phyloP scores from a whole-genome alignment of 768 basidiomycete species.

The Boletus vinaceobasis region DNA sequence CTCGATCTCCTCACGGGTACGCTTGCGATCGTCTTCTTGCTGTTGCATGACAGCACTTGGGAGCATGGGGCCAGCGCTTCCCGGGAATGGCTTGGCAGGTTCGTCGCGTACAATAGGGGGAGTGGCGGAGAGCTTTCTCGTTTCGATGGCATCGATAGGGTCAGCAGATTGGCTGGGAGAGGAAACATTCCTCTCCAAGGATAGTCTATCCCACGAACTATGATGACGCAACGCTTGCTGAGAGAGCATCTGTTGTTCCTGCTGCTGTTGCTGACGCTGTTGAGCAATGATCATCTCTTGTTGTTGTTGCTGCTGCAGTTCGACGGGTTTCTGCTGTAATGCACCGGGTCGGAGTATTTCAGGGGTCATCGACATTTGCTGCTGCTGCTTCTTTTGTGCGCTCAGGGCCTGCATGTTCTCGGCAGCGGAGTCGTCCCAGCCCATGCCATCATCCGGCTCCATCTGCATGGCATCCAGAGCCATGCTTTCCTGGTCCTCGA shows the following conservation, averaged over 20 bases:
- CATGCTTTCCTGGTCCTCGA: constrained; percentile 30
- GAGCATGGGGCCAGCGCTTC: constrained; percentile 27
- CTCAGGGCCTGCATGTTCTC: constrained; percentile 44
- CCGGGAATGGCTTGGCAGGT: constrained; percentile 22
- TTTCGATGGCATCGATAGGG: constrained; percentile 67
- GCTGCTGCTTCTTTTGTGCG: constrained; percentile 23
- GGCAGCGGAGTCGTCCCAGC: constrained; percentile 76
- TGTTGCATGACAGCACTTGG: constrained; percentile 42
- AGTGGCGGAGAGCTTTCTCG: constrained; percentile 73
- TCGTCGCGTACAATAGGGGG: constrained; percentile 70
- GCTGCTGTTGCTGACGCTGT: constrained; percentile 35
- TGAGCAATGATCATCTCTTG: constrained; percentile 28
- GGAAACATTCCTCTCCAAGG: constrained; percentile 25
- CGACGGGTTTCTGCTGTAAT: constrained; percentile 21
- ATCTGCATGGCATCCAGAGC: constrained; percentile 36
- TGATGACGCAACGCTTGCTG: constrained; percentile 40
- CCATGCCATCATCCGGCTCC: constrained; percentile 82
- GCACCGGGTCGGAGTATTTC: constrained; percentile 36
- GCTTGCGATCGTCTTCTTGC: constrained; percentile 54
- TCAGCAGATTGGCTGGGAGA: constrained; percentile 45
- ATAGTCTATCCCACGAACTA: constrained; percentile 48
- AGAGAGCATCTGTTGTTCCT: constrained; percentile 28
- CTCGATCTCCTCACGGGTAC: constrained; percentile 47
- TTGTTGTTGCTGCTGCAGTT: constrained; percentile 17
- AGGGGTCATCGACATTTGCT: constrained; percentile 26